These are phyloP conservation scores for Lactifluus volemus DNA, from an alignment of 768 basidiomycete genomes.

Conservation along the genomic window DNA sequence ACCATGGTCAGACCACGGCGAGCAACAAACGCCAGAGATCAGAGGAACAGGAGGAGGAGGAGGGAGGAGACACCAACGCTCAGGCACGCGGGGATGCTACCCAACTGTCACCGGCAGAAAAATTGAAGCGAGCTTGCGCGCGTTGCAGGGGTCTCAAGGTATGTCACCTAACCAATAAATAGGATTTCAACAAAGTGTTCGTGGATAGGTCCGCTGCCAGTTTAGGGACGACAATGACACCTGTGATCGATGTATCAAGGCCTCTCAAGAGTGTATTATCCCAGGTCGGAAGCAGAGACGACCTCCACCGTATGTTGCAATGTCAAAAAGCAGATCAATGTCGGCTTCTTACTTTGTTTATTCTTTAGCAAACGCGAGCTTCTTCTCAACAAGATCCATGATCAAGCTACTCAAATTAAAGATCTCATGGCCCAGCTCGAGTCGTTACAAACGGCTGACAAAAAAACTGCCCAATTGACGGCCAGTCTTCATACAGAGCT, in stretches of 20 bases:
- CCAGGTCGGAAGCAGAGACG: constrained; percentile 80
- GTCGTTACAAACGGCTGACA: constrained; percentile 26
- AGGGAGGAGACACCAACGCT: neutral
- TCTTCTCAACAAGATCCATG: constrained; percentile 66
- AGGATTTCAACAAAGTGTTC: neutral
- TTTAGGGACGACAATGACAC: constrained; percentile 63
- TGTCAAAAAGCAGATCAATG: neutral
- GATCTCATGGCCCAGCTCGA: constrained; percentile 65
- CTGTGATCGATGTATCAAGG: constrained; percentile 66
- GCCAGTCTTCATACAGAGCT: constrained; percentile 14
- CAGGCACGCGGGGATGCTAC: neutral
- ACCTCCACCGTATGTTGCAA: constrained; percentile 57
- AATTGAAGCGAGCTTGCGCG: constrained; percentile 20
- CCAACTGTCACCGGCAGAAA: constrained; percentile 3
- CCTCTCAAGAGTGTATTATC: constrained; percentile 65
- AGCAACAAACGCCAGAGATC: constrained; percentile 16
- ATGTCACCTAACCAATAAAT: neutral
- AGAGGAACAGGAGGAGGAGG: constrained; percentile 17
- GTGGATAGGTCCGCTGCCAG: constrained; percentile 61
- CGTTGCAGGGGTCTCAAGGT: constrained; percentile 21
- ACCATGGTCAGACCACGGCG: neutral
- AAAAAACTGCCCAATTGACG: constrained; percentile 12
- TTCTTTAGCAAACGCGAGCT: constrained; percentile 63
- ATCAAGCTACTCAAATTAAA: constrained; percentile 65
- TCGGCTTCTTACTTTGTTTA: neutral